Evolutionary conservation across 228 moss, liverwort and hornwort species (phyloP).

Genomic region (Sphagnum magellanicum): DNA sequence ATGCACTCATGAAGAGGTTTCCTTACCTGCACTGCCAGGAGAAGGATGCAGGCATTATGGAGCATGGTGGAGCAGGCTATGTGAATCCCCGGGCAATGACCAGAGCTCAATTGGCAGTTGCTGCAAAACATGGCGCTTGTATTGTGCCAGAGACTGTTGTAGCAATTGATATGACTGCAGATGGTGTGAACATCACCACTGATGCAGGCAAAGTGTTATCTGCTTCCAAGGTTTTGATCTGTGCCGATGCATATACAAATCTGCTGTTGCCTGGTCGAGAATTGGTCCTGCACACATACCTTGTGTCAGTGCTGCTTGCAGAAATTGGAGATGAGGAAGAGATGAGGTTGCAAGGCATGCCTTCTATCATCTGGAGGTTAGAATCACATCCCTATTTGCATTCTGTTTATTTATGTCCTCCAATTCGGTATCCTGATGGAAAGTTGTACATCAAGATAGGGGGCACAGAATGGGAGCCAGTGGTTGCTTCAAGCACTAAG

Average conservation of each 20-base stretch:
- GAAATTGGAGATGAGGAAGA: conserved; percentile 54
- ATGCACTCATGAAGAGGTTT: conserved; percentile 37
- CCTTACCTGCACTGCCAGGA: conserved; percentile 68
- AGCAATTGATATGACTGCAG: conserved; percentile 29
- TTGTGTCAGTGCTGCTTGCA: conserved; percentile 54
- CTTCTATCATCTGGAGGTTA: conserved; percentile 83
- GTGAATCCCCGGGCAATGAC: conserved; percentile 72
- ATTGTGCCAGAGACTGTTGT: conserved; percentile 63
- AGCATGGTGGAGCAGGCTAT: conserved; percentile 69
- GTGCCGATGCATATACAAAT: conserved; percentile 71
- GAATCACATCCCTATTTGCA: conserved; percentile 32
- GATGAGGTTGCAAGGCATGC: conserved; percentile 56
- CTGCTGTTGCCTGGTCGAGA: conserved; percentile 32
- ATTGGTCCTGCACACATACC: conserved; percentile 36
- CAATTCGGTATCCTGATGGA: conserved; percentile 67
- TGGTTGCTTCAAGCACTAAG: conserved; percentile 19
- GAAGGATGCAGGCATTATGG: conserved; percentile 64
- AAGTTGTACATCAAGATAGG: conserved; percentile 70
- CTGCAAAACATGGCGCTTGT: conserved; percentile 48
- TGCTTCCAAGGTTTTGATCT: conserved; percentile 55
- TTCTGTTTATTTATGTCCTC: conserved; percentile 78
- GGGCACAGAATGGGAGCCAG: conserved; percentile 29
- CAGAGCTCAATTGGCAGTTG: conserved; percentile 62
- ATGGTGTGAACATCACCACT: conserved; percentile 46
- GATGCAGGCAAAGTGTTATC: conserved; percentile 36